Percentiles rank a stretch among this genome's conserved stretches.
These are phyloP conservation scores for Gaultheria prostrata DNA, from an alignment of 148 eudicot genomes.

Conservation along the genomic window DNA sequence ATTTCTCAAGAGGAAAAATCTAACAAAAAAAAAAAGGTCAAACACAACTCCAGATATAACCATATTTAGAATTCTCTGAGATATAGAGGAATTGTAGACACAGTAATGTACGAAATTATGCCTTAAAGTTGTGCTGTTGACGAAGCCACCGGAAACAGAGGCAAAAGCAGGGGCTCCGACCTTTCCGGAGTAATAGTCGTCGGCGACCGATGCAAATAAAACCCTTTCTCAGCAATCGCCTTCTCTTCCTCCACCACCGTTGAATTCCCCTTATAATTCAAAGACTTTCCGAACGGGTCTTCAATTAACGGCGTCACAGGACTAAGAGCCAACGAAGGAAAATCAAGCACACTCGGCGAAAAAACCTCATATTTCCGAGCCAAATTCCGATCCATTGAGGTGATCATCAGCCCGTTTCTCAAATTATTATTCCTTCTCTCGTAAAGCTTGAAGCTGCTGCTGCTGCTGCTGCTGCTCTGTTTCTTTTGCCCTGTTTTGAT, in stretches of 20 bases:
- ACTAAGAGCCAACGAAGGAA: constrained; percentile 68
- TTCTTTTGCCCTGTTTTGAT: constrained; percentile 48
- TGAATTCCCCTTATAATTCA: constrained; percentile 29
- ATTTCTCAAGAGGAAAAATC: no score
- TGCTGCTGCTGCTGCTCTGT: constrained; percentile 23
- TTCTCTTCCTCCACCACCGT: constrained; percentile 47
- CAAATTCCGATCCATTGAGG: constrained; percentile 35
- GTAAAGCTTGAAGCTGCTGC: constrained; percentile 47
- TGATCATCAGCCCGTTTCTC: constrained; percentile 57
- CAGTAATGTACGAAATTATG: no score
- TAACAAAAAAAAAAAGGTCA: no score
- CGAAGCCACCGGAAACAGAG: constrained; percentile 70
- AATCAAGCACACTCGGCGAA: constrained; percentile 73
- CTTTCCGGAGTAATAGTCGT: constrained; percentile 33
- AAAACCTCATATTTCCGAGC: constrained; percentile 48
- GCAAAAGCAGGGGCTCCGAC: constrained; percentile 53
- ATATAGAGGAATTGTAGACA: no score
- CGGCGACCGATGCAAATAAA: constrained; percentile 70
- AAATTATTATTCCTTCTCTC: constrained; percentile 67
- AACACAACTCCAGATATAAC: no score
- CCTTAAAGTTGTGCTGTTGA: constrained; percentile 35
- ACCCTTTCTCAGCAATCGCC: constrained; percentile 76
- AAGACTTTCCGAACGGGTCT: constrained; percentile 44
- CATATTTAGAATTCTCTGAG: no score
- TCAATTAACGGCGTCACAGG: constrained; percentile 73